A percentile compares a stretch with the other conserved stretches of the same genome.
These are phyloP conservation scores for Bjerkandera adusta DNA, from an alignment of 1,284 basidiomycete genomes.

Conservation along the genomic window DNA sequence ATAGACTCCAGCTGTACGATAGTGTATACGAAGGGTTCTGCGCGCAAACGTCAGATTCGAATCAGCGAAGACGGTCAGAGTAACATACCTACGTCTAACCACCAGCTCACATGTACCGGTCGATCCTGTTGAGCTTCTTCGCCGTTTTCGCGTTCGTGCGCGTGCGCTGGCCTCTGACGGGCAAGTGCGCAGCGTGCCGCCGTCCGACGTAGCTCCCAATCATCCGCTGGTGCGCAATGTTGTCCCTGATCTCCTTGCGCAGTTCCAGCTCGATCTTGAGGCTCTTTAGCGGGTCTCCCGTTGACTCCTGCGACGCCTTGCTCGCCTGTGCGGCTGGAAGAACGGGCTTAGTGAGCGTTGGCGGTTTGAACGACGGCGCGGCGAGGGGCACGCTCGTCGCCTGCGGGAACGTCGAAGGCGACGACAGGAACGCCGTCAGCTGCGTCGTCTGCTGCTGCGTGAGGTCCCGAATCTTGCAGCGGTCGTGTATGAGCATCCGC, in stretches of 20 bases:
- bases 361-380: slow-evolving; percentile 44
- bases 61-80: neutral
- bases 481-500: slow-evolving; percentile 83
- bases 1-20: slow-evolving; percentile 9
- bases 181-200: slow-evolving; percentile 85
- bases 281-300: slow-evolving; percentile 59
- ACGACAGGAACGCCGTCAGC: slow-evolving; percentile 86
- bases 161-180: slow-evolving; percentile 89
- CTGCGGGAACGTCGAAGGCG: slow-evolving; percentile 67
- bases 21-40: neutral
- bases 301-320: slow-evolving; percentile 18
- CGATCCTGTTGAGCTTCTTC: slow-evolving; percentile 76
- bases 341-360: slow-evolving; percentile 25
- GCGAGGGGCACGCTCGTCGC: slow-evolving; percentile 66
- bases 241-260: slow-evolving; percentile 75
- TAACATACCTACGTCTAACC: slow-evolving; percentile 20
- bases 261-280: slow-evolving; percentile 85
- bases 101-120: slow-evolving; percentile 31
- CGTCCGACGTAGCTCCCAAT: slow-evolving; percentile 88
- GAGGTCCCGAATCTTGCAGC: slow-evolving; percentile 73
- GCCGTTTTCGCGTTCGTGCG: slow-evolving; percentile 85
- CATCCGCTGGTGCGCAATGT: slow-evolving; percentile 87
- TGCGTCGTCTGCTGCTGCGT: slow-evolving; percentile 80
- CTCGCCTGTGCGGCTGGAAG: slow-evolving; percentile 9
- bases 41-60: neutral